Evolutionary conservation across 768 basidiomycete species (phyloP).

Genomic region (Cystofilobasidium ferigula): DNA sequence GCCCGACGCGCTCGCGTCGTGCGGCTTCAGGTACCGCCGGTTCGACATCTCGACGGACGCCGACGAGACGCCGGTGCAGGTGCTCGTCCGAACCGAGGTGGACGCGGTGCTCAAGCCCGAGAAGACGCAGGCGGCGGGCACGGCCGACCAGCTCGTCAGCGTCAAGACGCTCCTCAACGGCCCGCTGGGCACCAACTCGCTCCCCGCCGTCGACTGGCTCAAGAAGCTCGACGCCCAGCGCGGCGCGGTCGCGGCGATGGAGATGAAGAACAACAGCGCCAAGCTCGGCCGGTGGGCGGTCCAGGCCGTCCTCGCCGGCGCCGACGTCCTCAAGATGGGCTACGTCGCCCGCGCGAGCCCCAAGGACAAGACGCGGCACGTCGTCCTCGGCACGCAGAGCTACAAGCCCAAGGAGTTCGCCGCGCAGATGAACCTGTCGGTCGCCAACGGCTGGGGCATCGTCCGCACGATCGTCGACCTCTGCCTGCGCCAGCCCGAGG

Average conservation of each 20-base stretch:
- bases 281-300: constrained; percentile 97
- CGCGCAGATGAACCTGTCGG: constrained; percentile 82
- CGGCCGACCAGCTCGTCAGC: constrained; percentile 55
- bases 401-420: constrained; percentile 93
- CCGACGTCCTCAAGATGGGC: constrained; percentile 92
- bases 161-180: constrained; percentile 78
- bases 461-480: constrained; percentile 88
- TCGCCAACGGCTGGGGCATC: constrained; percentile 97
- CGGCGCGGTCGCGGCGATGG: constrained; percentile 93
- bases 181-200: constrained; percentile 10
- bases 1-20: constrained; percentile 86
- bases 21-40: constrained; percentile 89
- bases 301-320: constrained; percentile 86
- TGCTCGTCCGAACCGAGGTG: constrained; percentile 91
- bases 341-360: constrained; percentile 91
- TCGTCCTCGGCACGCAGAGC: constrained; percentile 86
- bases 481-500: constrained; percentile 92
- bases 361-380: constrained; percentile 88
- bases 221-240: constrained; percentile 91
- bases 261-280: constrained; percentile 99
- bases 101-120: constrained; percentile 64
- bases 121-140: constrained; percentile 40
- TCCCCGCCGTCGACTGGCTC: constrained; percentile 83
- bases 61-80: constrained; percentile 60
- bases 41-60: constrained; percentile 85